phyloP scores from a whole-genome alignment of 163 green algal species.

The Scenedesmus sp. region DNA sequence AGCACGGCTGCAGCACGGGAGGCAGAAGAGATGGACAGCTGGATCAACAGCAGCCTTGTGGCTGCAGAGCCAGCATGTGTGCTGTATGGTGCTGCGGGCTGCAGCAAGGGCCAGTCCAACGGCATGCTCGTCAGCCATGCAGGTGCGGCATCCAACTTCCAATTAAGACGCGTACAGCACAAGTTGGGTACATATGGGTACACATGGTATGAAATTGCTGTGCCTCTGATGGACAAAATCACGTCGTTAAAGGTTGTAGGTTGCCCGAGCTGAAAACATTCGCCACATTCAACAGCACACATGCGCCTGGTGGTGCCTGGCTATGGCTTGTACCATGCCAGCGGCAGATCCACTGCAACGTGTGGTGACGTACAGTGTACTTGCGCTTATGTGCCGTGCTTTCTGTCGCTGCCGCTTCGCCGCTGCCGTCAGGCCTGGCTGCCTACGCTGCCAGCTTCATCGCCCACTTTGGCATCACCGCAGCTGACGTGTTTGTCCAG shows the following conservation, averaged over 20 bases:
- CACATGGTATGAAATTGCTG: too few species aligned
- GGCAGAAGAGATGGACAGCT: neutral
- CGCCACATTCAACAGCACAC: too few species aligned
- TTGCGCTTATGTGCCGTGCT: neutral
- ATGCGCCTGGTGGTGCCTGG: too few species aligned
- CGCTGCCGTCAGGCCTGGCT: neutral
- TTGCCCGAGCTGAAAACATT: too few species aligned
- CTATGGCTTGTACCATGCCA: too few species aligned
- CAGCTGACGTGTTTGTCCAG: neutral
- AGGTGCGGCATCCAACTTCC: neutral
- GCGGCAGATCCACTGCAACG: too few species aligned
- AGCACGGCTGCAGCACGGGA: neutral
- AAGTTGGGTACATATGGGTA: too few species aligned
- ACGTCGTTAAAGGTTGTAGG: too few species aligned
- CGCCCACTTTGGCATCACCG: conserved; percentile 7
- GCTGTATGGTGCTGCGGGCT: neutral
- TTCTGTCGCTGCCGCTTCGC: neutral
- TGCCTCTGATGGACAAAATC: too few species aligned
- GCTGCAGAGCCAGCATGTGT: neutral
- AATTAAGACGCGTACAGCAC: too few species aligned
- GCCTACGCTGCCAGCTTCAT: conserved; percentile 2
- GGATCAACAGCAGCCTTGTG: neutral
- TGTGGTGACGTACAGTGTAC: neutral
- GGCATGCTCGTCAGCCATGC: neutral
- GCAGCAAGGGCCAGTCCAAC: neutral